Percentiles rank a stretch among this genome's conserved stretches.
Conservation (phyloP, 75 land plant species). For the Isoetes taiwanensis region DNA sequence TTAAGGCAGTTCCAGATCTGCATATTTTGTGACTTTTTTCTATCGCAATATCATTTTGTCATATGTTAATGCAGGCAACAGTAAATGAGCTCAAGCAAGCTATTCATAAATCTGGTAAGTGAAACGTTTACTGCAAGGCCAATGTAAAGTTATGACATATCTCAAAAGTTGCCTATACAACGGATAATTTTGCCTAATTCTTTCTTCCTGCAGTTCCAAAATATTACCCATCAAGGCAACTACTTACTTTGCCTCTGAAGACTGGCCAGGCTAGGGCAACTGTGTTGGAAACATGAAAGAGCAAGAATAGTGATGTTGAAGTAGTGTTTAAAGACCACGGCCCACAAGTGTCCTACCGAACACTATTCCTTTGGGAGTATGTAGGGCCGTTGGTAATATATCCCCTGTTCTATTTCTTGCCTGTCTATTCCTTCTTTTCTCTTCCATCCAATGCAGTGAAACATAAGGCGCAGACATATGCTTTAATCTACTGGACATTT, state of each 20-base stretch:
- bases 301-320: conserved; percentile 19
- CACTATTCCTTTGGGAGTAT: conserved; percentile 87
- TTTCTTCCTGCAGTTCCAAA: conserved; percentile 52
- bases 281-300: conserved; percentile 44
- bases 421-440: conserved; percentile 72
- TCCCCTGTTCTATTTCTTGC: conserved; percentile 77
- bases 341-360: conserved; percentile 69
- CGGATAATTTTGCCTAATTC: no score
- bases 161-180: no score
- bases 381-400: conserved; percentile 76
- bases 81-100: no score
- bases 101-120: no score
- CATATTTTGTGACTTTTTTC: no score
- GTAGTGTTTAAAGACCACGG: conserved; percentile 89
- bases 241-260: conserved; percentile 59
- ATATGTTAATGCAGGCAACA: no score
- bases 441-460: conserved; percentile 40
- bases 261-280: conserved; percentile 51
- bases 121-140: no score
- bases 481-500: conserved; percentile 83
- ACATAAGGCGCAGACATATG: conserved; percentile 85
- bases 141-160: no score
- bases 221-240: conserved; percentile 73
- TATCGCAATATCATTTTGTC: no score
- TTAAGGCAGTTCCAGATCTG: no score